A percentile compares a stretch with the other conserved stretches of the same genome.
Evolutionary conservation across 1,139 yeast species (phyloP).

Genomic region (Wickerhamiella pararugosa): DNA sequence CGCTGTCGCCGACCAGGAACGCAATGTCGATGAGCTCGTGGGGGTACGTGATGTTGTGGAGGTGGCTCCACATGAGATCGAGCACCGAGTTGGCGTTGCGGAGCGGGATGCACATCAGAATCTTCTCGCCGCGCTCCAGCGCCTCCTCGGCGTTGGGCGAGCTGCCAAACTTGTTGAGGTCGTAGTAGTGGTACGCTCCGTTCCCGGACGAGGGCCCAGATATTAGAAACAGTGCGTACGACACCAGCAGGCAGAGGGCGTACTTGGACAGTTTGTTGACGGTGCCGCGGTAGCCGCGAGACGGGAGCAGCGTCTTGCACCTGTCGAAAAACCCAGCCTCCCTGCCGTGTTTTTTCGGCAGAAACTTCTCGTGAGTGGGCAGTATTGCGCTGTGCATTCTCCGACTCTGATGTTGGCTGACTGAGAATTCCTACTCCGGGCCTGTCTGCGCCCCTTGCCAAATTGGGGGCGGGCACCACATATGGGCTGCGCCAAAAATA

Average conservation of each 20-base stretch:
- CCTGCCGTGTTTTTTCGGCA: slow-evolving; percentile 10
- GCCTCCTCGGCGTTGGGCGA: slow-evolving; percentile 23
- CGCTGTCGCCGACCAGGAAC: slow-evolving; percentile 48
- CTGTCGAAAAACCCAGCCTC: not conserved
- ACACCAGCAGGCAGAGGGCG: slow-evolving; percentile 1
- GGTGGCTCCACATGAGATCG: slow-evolving; percentile 49
- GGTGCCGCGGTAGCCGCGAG: not conserved
- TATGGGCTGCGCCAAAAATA: too few relatives aligned
- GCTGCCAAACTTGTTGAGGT: slow-evolving; percentile 30
- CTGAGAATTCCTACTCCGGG: too few relatives aligned
- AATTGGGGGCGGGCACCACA: too few relatives aligned
- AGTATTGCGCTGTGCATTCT: slow-evolving; percentile 15
- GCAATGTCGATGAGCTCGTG: slow-evolving; percentile 52
- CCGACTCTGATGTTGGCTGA: too few relatives aligned
- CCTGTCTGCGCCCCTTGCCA: too few relatives aligned
- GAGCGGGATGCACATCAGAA: slow-evolving; percentile 50
- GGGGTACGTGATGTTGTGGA: slow-evolving; percentile 47
- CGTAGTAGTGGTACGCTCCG: slow-evolving; percentile 27
- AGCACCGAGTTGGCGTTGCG: slow-evolving; percentile 57
- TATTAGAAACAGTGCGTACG: not conserved
- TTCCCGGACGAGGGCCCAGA: not conserved
- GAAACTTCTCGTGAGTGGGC: slow-evolving; percentile 14
- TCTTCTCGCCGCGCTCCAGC: slow-evolving; percentile 34
- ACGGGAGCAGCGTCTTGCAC: not conserved
- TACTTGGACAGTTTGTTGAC: not conserved